Percentiles rank a stretch among this genome's conserved stretches.
Evolutionary conservation across 768 basidiomycete species (phyloP).

Genomic region (Melanogaster broomeanus): DNA sequence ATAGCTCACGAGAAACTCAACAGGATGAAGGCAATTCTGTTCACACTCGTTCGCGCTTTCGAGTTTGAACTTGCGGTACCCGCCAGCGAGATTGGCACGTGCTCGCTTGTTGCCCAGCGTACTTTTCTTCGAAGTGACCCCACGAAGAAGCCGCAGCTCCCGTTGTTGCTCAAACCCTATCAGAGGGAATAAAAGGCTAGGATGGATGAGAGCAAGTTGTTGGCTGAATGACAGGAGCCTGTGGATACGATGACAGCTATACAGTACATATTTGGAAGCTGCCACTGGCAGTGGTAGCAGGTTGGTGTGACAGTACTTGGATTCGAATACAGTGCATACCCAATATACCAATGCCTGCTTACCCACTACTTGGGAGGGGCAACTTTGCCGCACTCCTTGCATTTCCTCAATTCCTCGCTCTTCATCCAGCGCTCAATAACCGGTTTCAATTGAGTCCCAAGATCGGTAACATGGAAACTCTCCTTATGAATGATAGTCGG

Average conservation of each 20-base stretch:
- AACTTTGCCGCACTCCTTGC: conserved; percentile 66
- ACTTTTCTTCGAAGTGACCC: conserved; percentile 10
- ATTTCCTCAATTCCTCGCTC: conserved; percentile 63
- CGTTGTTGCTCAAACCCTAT: conserved; percentile 9
- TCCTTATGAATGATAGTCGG: conserved; percentile 86
- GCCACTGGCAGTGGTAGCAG: no score
- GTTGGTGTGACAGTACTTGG: no score
- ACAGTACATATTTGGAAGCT: no score
- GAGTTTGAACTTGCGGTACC: conserved; percentile 14
- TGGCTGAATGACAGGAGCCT: no score
- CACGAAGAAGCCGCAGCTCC: conserved; percentile 1
- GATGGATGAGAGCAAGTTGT: no score
- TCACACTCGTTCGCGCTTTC: conserved; percentile 50
- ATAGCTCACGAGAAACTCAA: no score
- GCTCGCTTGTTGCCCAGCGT: not conserved
- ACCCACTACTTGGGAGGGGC: conserved; percentile 54
- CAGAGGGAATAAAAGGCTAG: no score
- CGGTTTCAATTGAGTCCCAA: conserved; percentile 92
- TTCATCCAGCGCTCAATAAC: conserved; percentile 85
- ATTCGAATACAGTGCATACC: not conserved
- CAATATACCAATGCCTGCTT: not conserved
- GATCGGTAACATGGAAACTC: conserved; percentile 82
- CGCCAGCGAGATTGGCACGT: no score
- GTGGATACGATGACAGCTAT: no score
- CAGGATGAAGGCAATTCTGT: conserved; percentile 47